Base-by-base conservation (phyloP, 345 rosid genomes). In the Zanthoxylum bungeanum region DNA sequence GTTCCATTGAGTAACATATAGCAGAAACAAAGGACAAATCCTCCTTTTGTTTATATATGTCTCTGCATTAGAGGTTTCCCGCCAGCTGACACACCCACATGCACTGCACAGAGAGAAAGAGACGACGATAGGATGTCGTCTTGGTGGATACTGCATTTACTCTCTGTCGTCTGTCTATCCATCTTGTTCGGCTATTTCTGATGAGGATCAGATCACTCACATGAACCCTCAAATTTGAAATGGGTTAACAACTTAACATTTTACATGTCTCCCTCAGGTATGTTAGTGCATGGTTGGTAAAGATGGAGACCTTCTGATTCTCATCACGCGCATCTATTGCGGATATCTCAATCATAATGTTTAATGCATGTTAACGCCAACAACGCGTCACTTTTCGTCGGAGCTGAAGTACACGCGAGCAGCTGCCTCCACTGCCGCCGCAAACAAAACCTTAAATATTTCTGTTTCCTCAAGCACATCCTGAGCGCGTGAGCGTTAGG, bases 61-160 rank as follows among this genome's bases (percentile, higher is more conserved):
- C 34, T 44, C 34, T 44, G 37, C 34, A 34, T 6, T 36, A 25
- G 75, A 39, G 73, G 76, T 77, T 76, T 72, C 76, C 80, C 76
- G 55, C 73, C 80, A 68, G 66, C 80, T 72, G 76, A 77, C 80
- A 77, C n/a, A n/a, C n/a, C 27, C 63, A 21, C 24, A 44, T 44
- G 49, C 49, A 44, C 49, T 44, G 19, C 49, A 53, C 25, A 22
- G 52, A 51, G 60, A 14, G 34, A 25, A 39, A 34, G 59, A 33
- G 59, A 66, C 24, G 14, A 30, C 5, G 24, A 56, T 7, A 31
- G 17, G 63, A 22, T 37, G 60, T 68, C n/a, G 52, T 63, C 56
- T 42, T 1, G 21, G 65, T 46, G 34, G n/a, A n/a, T n/a, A n/a
- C n/a, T n/a, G n/a, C n/a, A n/a, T n/a, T n/a, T n/a, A n/a, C 49